Evolutionary conservation across 257 asterid species (phyloP), one percentile per base, ranked within the genome.

Genomic region (Galeopsis tetrahit): DNA sequence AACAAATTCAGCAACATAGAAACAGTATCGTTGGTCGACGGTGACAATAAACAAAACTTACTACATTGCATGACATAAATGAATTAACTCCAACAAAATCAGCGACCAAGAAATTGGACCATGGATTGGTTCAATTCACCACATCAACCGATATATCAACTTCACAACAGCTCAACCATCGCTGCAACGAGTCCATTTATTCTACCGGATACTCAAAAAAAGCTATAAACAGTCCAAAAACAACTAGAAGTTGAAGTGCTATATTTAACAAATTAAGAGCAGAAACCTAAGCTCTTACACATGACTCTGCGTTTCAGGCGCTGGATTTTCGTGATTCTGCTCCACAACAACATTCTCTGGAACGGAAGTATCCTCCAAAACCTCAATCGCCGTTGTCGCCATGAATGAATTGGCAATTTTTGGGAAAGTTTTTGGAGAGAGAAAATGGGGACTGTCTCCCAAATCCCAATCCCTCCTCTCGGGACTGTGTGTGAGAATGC

Each of bases 241-340:
- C n/a, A 43, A 60, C 58, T 21, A 17, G 55, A 62, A 60, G 44
- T 10, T 32, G 61, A 33, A 69, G 34, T 36, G 51, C 70, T 13
- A 51, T 36, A 64, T 39, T 42, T 8, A 39, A 11, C 48, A 63
- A 64, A 33, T 46, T 17, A 33, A 63, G 34, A 51, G 67, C 53
- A 58, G 38, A 48, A 73, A 68, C 14, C 40, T 4, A 15, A 56
- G 31, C 4, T 44, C 15, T 8, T 86, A 86, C 95, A 86, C 79
- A 40, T 82, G 82, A 80, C 81, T 84, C 44, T 72, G 80, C 70
- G 78, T 35, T 39, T 74, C 81, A 38, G 85, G 31, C 36, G 59
- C 81, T 7, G 79, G 77, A 78, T n/a, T 59, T 0, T 72, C 85
- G 61, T 69, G 86, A 79, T 81, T 79, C 77, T 71, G 87, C 75